These are phyloP conservation scores for Knufia petricola DNA, from an alignment of 2,329 filamentous ascomycete species.

Conservation along the genomic window DNA sequence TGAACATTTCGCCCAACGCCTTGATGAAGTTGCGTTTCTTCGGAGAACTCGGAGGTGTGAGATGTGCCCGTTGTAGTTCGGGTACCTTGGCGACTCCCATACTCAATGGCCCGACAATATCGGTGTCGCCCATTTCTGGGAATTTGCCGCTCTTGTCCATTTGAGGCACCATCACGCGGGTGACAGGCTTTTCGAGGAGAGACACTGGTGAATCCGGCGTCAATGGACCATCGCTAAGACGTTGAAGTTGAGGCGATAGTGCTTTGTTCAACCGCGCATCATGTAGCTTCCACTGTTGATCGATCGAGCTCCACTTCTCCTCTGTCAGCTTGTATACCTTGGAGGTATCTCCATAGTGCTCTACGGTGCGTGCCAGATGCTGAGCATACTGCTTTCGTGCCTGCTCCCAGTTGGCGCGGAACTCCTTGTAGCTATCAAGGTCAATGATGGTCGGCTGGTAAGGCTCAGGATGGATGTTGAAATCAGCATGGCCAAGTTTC, in stretches of 20 bases:
- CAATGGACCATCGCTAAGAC: slow-evolving; percentile 28
- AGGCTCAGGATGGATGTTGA: slow-evolving; percentile 73
- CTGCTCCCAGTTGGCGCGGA: slow-evolving; percentile 71
- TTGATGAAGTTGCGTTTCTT: slow-evolving; percentile 37
- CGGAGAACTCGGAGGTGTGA: slow-evolving; percentile 32
- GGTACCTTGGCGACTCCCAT: slow-evolving; percentile 28
- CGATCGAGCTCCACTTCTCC: slow-evolving; percentile 77
- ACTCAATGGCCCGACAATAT: slow-evolving; percentile 90
- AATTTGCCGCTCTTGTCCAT: slow-evolving; percentile 61
- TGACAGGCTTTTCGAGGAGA: slow-evolving; percentile 21
- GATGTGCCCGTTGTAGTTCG: slow-evolving; percentile 28
- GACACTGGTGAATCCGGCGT: slow-evolving; percentile 19
- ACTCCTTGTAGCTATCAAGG: slow-evolving; percentile 49
- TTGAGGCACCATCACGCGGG: slow-evolving; percentile 48
- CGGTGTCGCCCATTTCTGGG: slow-evolving; percentile 75
- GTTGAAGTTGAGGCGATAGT: slow-evolving; percentile 32
- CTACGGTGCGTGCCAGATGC: slow-evolving; percentile 75
- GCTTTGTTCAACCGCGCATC: slow-evolving; percentile 56
- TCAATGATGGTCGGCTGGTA: slow-evolving; percentile 60
- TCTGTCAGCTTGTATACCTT: slow-evolving; percentile 80
- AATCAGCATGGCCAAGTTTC: slow-evolving; percentile 84
- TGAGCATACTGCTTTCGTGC: slow-evolving; percentile 82
- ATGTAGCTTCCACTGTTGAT: slow-evolving; percentile 61
- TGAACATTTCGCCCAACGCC: slow-evolving; percentile 35
- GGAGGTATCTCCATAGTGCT: slow-evolving; percentile 83